These are phyloP conservation scores for Phalaenopsis equestris DNA, from an alignment of 106 monocot species.

Conservation along the genomic window DNA sequence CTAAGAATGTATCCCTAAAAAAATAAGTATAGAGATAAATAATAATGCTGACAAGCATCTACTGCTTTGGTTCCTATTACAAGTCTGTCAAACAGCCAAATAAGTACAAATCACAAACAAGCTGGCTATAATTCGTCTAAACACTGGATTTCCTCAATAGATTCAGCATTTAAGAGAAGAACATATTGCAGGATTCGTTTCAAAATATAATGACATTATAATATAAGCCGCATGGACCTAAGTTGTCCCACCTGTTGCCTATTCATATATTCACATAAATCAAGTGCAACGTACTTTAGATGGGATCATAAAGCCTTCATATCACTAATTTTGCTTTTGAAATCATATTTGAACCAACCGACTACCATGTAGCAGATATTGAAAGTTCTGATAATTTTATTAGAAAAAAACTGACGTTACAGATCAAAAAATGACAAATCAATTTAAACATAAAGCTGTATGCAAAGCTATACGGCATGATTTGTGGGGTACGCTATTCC, in stretches of 20 bases:
- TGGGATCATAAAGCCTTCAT: not conserved
- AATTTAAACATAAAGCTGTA: not conserved
- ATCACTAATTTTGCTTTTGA: not conserved
- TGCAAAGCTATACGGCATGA: not conserved
- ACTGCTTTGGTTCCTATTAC: not conserved
- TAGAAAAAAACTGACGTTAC: too few relatives aligned
- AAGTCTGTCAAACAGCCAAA: not conserved
- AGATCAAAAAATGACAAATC: not conserved
- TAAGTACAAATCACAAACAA: not conserved
- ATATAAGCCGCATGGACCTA: not conserved
- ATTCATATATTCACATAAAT: not conserved
- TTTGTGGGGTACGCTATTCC: not conserved
- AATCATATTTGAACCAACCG: not conserved
- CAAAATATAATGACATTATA: not conserved
- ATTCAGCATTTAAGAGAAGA: not conserved
- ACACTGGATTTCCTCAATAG: not conserved
- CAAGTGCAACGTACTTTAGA: not conserved
- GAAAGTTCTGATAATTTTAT: not conserved
- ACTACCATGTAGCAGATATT: not conserved
- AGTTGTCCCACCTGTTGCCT: not conserved
- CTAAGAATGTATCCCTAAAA: not conserved
- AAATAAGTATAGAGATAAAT: not conserved
- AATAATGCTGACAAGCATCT: not conserved
- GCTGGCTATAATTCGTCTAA: not conserved
- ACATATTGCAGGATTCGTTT: not conserved